Evolutionary conservation across 352 stramenopile species (phyloP), one percentile per base, ranked within the genome.

Genomic region (Halophytophthora batemanensis): DNA sequence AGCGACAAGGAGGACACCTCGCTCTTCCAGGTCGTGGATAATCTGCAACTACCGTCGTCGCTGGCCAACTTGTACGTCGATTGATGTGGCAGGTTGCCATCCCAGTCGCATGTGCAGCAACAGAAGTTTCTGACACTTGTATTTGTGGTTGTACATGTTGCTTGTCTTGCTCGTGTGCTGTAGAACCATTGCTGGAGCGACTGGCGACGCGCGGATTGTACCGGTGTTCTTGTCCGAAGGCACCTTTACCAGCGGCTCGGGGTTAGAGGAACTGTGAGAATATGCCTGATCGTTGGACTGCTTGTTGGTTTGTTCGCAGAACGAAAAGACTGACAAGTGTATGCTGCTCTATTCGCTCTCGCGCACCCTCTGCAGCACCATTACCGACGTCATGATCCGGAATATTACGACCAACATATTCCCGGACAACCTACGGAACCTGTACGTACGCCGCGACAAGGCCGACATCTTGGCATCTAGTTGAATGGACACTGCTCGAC

Each of bases 401-500:
- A 79, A 82, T 53, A 81, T 90, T 49, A 70, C 72, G 18, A 74
- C 40, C 29, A 84, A 88, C 41, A 77, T 88, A 31, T 88, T 90
- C 42, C 80, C 80, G 0, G 45, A 68, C 11, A 76, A 57, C 38
- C 69, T 90, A 21, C 44, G 70, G 25, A 80, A 60, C 33, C 56
- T 90, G 80, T 88, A 67, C 49, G 79, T 59, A n/a, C n/a, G n/a
- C n/a, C n/a, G n/a, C n/a, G n/a, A n/a, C n/a, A 18, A 25, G 29
- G 3, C 28, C 4, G 23, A 22, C 23, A 18, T 29, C 5, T 14
- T 28, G 15, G 12, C 6, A 11, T 3, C 13, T 15, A 14, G 11
- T 41, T 18, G 11, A 0, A 11, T 11, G 7, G 8, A 42, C 55
- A 43, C 38, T 8, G 54, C 35, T 51, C 19, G n/a, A 40, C 4